Conservation (phyloP, 2,329 filamentous ascomycete genomes). For the Colletotrichum paranaense region DNA sequence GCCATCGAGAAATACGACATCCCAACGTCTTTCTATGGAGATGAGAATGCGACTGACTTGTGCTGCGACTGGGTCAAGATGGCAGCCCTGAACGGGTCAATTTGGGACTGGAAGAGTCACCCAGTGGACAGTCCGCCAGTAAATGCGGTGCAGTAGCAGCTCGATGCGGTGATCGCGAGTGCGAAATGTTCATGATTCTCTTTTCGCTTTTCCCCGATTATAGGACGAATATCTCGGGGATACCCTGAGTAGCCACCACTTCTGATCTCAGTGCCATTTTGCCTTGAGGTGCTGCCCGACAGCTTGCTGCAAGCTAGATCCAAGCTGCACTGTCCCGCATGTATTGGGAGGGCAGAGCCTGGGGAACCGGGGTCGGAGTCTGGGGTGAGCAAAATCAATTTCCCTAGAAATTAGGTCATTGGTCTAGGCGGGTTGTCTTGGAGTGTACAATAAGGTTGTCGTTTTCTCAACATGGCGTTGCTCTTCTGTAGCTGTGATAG, state of each 20-base stretch:
- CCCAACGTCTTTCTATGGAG: slow-evolving; percentile 51
- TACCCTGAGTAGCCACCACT: too few relatives aligned
- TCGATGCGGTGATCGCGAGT: too few relatives aligned
- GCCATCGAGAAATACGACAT: slow-evolving; percentile 53
- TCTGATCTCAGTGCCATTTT: too few relatives aligned
- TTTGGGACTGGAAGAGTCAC: slow-evolving; percentile 49
- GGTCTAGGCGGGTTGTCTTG: background rate
- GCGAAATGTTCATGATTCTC: too few relatives aligned
- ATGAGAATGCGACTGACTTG: slow-evolving; percentile 48
- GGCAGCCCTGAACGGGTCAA: slow-evolving; percentile 52
- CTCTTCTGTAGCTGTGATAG: background rate
- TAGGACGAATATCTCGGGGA: too few relatives aligned
- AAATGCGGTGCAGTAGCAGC: background rate
- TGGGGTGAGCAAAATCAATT: background rate
- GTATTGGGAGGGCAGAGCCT: background rate
- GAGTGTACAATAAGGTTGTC: background rate
- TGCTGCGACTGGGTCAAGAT: slow-evolving; percentile 55
- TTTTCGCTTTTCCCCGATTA: too few relatives aligned
- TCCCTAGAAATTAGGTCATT: background rate
- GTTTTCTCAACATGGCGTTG: background rate
- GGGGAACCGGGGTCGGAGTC: background rate
- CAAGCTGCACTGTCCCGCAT: background rate
- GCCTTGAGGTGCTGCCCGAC: background rate
- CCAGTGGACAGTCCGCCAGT: background rate
- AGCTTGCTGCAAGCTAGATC: background rate